Evolutionary conservation across 345 rosid species (phyloP).

Genomic region (Populus simonii): DNA sequence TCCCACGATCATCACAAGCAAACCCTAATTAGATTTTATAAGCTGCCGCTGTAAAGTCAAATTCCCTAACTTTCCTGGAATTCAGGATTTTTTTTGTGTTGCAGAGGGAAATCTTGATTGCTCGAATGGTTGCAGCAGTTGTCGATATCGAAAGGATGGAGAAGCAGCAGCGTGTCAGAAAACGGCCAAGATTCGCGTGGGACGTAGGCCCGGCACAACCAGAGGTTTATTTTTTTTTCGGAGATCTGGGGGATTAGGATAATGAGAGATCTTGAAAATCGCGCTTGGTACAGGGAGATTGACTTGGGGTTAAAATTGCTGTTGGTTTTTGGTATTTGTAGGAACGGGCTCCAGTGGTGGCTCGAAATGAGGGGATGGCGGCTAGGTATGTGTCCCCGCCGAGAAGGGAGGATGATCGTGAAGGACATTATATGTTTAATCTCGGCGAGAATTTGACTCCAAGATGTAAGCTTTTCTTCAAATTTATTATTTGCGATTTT

Average conservation of each 20-base stretch:
- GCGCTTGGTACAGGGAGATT: not conserved
- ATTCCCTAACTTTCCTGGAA: not conserved
- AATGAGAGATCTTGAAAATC: conserved; percentile 1
- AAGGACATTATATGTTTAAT: conserved; percentile 64
- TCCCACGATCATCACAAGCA: too few relatives aligned
- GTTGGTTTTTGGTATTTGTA: too few relatives aligned
- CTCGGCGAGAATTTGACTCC: conserved; percentile 75
- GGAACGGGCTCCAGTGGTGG: conserved; percentile 21
- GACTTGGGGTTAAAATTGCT: not conserved
- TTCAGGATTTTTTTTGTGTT: not conserved
- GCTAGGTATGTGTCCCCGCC: conserved; percentile 48
- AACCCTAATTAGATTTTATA: not conserved
- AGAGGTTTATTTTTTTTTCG: conserved; percentile 39
- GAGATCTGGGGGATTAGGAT: conserved; percentile 17
- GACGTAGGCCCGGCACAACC: conserved; percentile 54
- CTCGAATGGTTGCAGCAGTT: conserved; percentile 8
- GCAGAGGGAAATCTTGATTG: conserved; percentile 1
- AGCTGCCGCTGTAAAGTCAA: not conserved
- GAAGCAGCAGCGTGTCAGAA: conserved; percentile 48
- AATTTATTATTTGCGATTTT: not conserved
- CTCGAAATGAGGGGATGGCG: conserved; percentile 25
- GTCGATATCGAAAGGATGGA: conserved; percentile 38
- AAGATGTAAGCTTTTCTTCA: conserved; percentile 46
- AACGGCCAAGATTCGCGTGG: conserved; percentile 72
- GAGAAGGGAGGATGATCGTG: conserved; percentile 59